A percentile compares a stretch with the other conserved stretches of the same genome.
Conservation (phyloP, 2,329 filamentous ascomycete genomes). For the Huntiella moniliformis region DNA sequence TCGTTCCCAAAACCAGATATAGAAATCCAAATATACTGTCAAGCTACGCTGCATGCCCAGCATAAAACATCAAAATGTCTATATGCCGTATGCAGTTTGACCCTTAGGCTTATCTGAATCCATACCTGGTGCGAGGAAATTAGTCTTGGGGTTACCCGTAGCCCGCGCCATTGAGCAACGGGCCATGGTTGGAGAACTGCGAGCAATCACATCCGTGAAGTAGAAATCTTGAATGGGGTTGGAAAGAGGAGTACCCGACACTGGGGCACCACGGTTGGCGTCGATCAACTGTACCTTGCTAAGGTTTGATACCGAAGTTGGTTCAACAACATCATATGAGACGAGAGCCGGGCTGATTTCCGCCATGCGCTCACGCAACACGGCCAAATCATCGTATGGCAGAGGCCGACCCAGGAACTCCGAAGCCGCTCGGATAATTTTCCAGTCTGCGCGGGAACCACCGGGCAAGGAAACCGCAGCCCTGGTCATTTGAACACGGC, state of each 20-base stretch:
- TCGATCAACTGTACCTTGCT: slow-evolving; percentile 93
- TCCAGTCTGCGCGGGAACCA: slow-evolving; percentile 90
- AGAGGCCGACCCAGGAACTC: slow-evolving; percentile 79
- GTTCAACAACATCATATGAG: slow-evolving; percentile 80
- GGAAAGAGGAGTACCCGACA: slow-evolving; percentile 56
- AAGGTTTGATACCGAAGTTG: slow-evolving; percentile 50
- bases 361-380: slow-evolving; percentile 78
- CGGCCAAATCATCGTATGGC: slow-evolving; percentile 82
- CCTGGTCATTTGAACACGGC: slow-evolving; percentile 83
- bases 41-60: not conserved
- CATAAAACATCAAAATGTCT: slow-evolving; percentile 13
- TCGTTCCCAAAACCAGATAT: not conserved
- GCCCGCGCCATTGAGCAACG: slow-evolving; percentile 89
- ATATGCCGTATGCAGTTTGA: slow-evolving; percentile 40
- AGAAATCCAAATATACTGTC: not conserved
- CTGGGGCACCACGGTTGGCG: slow-evolving; percentile 74
- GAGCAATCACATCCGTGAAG: slow-evolving; percentile 91
- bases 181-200: slow-evolving; percentile 97
- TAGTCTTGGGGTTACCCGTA: slow-evolving; percentile 56
- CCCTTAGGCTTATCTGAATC: slow-evolving; percentile 43
- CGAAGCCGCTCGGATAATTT: slow-evolving; percentile 83
- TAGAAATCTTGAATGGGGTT: slow-evolving; percentile 91
- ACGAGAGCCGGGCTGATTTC: slow-evolving; percentile 84
- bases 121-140: slow-evolving; percentile 58
- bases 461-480: slow-evolving; percentile 77